Conservation (phyloP, 2,329 filamentous ascomycete species). For the Grosmannia clavigera region DNA sequence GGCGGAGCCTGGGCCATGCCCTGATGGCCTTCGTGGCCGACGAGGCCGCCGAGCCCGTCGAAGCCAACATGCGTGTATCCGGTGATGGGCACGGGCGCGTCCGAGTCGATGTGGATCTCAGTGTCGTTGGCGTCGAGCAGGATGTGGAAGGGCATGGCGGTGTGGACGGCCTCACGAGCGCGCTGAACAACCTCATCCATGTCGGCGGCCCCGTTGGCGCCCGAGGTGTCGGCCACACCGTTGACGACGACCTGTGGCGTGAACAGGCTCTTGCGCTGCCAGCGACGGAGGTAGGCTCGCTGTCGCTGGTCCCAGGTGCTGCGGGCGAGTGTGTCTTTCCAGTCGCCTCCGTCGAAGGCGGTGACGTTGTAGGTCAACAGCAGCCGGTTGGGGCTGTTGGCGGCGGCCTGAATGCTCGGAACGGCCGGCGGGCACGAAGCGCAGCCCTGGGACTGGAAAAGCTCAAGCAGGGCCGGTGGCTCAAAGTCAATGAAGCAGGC, state of each 20-base stretch:
- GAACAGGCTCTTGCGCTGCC: slow-evolving; percentile 20
- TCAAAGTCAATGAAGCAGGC: slow-evolving; percentile 22
- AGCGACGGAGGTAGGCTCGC: slow-evolving; percentile 19
- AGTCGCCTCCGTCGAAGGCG: slow-evolving; percentile 22
- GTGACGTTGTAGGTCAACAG: slow-evolving; percentile 23
- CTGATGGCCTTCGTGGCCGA: no score
- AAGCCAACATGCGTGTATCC: no score
- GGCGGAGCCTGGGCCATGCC: neutral
- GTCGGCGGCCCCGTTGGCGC: slow-evolving; percentile 8
- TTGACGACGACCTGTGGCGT: slow-evolving; percentile 21
- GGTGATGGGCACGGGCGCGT: neutral
- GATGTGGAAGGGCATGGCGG: slow-evolving; percentile 12
- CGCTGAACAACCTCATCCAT: slow-evolving; percentile 11
- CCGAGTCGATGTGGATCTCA: slow-evolving; percentile 14
- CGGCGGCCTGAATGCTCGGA: slow-evolving; percentile 17
- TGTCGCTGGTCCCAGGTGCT: slow-evolving; percentile 20
- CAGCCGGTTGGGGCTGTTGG: slow-evolving; percentile 17
- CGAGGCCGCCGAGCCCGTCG: neutral
- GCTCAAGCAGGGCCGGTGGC: slow-evolving; percentile 20
- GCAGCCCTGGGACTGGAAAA: slow-evolving; percentile 24
- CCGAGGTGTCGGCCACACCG: slow-evolving; percentile 17
- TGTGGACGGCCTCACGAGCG: slow-evolving; percentile 5
- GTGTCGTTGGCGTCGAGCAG: slow-evolving; percentile 16
- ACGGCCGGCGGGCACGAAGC: slow-evolving; percentile 21
- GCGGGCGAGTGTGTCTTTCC: slow-evolving; percentile 20